Evolutionary conservation across 1,284 basidiomycete genomes (phyloP), one percentile per base, ranked within the genome.

Genomic region (Trichosporon asahii): DNA sequence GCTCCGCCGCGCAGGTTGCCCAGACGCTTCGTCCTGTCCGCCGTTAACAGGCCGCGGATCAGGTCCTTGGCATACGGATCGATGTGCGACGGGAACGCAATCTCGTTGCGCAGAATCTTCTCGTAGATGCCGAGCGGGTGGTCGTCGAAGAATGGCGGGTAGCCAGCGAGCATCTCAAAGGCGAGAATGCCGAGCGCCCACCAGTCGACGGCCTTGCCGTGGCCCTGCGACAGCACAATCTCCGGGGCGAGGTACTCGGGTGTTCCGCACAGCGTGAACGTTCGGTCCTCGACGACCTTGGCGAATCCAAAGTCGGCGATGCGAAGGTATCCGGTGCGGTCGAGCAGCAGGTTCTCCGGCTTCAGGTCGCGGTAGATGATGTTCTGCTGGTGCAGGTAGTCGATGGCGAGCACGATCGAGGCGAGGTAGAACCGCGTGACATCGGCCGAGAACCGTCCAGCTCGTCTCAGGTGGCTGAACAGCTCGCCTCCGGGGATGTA

Each of bases 251-350:
- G 80, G 70, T 85, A 85, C 76, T 84, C 84, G 33, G 85, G 85
- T 40, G 84, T 85, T 31, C 85, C 84, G 71, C 84, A 85, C 7
- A 85, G 74, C 0, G 84, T 85, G 66, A 83, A 85, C 6, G 85
- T 85, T 18, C 84, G 75, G 69, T 85, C 83, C 37, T 82, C 78
- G 29, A 87, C 84, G 23, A 84, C 75, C 72, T 86, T 85, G 25
- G 85, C 85, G 68, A 87, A 87, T 1, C 86, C 86, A 73, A 87
- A 87, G 76, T 87, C 86, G 3, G 86, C 85, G 60, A 86, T 84
- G 40, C 84, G 78, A 1, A 85, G 75, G 71, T 85, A 85, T 14
- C 84, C 85, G 31, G 78, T 73, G 25, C 79, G 71, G 70, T 85
- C 85, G 12, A 87, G 78, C 6, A 87, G 74, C 1, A 86, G 75